These are phyloP conservation scores for Ustilago bromivora DNA, from an alignment of 1,284 basidiomycete species.

Conservation along the genomic window DNA sequence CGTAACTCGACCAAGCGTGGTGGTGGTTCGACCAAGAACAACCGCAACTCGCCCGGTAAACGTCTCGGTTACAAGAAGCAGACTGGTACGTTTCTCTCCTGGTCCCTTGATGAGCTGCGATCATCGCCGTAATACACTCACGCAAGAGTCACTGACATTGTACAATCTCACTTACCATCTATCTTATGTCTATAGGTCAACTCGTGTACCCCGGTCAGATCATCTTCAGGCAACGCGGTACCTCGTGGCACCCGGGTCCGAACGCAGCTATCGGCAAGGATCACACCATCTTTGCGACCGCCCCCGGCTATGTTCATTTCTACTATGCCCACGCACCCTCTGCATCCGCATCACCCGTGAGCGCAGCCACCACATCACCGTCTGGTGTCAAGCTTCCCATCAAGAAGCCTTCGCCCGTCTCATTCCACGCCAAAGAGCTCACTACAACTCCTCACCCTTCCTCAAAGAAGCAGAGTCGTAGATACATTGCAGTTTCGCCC, in stretches of 20 bases:
- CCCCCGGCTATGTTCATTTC: constrained; percentile 67
- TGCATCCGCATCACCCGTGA: constrained; percentile 6
- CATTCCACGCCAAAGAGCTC: constrained; percentile 46
- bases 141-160: background rate
- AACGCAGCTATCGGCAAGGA: constrained; percentile 67
- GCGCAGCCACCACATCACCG: constrained; percentile 17
- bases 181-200: constrained; percentile 40
- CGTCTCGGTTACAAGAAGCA: constrained; percentile 67
- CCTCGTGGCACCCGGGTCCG: constrained; percentile 67
- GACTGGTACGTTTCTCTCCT: constrained; percentile 34
- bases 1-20: constrained; percentile 69
- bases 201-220: constrained; percentile 65
- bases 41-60: constrained; percentile 67
- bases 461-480: constrained; percentile 50
- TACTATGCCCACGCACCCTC: constrained; percentile 52
- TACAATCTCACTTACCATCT: background rate
- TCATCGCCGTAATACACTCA: background rate
- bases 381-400: constrained; percentile 47
- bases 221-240: constrained; percentile 67
- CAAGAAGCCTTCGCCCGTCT: constrained; percentile 27
- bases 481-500: constrained; percentile 66
- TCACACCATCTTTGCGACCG: constrained; percentile 67
- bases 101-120: background rate
- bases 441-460: constrained; percentile 58
- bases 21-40: constrained; percentile 69